These are phyloP conservation scores for Blastobotrys peoriensis DNA, from an alignment of 805 yeast species.

Conservation along the genomic window DNA sequence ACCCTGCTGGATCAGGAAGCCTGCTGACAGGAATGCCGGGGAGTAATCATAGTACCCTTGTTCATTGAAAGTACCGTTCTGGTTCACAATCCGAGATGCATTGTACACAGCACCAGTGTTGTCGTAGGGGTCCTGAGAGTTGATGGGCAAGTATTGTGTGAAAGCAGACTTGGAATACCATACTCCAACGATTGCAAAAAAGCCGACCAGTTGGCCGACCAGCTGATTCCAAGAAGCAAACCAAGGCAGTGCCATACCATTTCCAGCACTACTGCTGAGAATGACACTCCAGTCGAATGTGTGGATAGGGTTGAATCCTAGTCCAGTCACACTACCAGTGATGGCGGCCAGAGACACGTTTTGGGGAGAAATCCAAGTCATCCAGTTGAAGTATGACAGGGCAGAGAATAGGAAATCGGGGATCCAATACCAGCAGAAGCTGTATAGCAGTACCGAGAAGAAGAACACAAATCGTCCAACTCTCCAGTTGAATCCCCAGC, in stretches of 20 bases:
- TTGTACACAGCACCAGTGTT: conserved; percentile 47
- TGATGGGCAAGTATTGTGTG: conserved; percentile 55
- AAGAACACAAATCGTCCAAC: conserved; percentile 43
- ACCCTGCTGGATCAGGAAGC: conserved; percentile 39
- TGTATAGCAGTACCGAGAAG: conserved; percentile 29
- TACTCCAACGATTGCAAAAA: conserved; percentile 43
- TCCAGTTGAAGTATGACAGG: conserved; percentile 51
- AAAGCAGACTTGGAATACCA: conserved; percentile 52
- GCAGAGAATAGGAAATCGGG: conserved; percentile 58
- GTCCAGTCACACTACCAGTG: conserved; percentile 37
- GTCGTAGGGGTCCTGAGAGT: conserved; percentile 46
- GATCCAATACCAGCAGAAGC: conserved; percentile 50
- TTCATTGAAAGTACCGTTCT: conserved; percentile 32
- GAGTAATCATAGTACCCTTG: conserved; percentile 51
- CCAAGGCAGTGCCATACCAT: conserved; percentile 44
- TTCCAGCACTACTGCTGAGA: conserved; percentile 28
- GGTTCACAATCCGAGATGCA: conserved; percentile 40
- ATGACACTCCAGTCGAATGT: conserved; percentile 37
- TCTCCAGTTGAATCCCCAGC: conserved; percentile 52
- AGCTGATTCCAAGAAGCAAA: conserved; percentile 31
- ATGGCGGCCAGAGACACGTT: conserved; percentile 47
- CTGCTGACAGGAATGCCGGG: conserved; percentile 63
- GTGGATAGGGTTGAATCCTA: conserved; percentile 40
- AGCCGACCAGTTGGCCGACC: conserved; percentile 37
- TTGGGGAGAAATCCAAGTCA: conserved; percentile 53